Conservation (phyloP, 768 basidiomycete genomes). For the Pilatotrama ljubarskyi region DNA sequence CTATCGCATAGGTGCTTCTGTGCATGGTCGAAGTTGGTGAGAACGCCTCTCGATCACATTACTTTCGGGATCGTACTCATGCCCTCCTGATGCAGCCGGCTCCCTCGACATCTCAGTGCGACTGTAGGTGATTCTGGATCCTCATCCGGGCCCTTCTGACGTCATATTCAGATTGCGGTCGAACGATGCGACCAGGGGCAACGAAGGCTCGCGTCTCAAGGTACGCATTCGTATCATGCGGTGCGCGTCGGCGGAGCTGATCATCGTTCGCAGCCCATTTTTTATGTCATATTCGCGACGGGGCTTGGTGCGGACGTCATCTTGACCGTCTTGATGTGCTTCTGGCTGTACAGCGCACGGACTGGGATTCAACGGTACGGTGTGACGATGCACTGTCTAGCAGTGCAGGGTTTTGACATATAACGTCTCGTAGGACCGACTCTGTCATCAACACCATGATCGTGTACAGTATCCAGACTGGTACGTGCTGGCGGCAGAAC, state of each 20-base stretch:
- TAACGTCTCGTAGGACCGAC: not conserved
- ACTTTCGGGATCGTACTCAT: no score
- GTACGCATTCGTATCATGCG: not conserved
- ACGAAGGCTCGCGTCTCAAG: not conserved
- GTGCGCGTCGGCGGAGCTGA: no score
- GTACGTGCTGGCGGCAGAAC: not conserved
- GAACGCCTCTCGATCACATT: no score
- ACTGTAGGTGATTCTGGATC: not conserved
- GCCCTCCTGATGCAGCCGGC: not conserved
- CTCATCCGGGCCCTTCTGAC: no score
- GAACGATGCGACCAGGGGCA: not conserved
- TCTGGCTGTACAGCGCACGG: constrained; percentile 4
- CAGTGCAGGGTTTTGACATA: no score
- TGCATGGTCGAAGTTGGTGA: not conserved
- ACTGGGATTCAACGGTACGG: constrained; percentile 2
- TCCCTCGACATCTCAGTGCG: not conserved
- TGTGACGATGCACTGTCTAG: no score
- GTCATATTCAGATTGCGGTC: not conserved
- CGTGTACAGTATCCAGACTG: constrained; percentile 3
- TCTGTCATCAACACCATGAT: constrained; percentile 9
- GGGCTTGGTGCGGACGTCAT: constrained; percentile 1
- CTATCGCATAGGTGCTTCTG: not conserved
- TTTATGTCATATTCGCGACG: not conserved
- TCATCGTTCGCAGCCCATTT: not conserved
- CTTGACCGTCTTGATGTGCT: not conserved